These are phyloP conservation scores for Neofusicoccum umdonicola DNA, from an alignment of 2,329 filamentous ascomycete species.

Conservation along the genomic window DNA sequence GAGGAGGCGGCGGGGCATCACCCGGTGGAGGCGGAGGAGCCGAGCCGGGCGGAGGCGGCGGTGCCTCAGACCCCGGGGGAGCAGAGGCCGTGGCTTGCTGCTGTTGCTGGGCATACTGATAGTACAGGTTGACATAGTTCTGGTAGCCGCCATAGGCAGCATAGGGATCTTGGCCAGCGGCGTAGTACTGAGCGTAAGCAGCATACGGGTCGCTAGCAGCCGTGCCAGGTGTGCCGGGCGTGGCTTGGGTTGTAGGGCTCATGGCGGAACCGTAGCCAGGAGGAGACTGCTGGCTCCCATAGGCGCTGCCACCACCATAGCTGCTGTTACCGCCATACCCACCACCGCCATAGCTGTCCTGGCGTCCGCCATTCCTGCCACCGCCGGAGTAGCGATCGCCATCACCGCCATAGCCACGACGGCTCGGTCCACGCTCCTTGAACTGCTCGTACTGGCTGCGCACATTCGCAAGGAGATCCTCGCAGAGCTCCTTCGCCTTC, in stretches of 20 bases:
- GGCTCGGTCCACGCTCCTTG: constrained; percentile 65
- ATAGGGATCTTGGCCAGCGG: constrained; percentile 71
- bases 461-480: constrained; percentile 83
- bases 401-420: constrained; percentile 42
- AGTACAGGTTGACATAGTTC: constrained; percentile 32
- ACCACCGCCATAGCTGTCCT: constrained; percentile 40
- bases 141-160: constrained; percentile 79
- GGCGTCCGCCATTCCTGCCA: constrained; percentile 38
- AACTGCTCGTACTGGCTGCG: constrained; percentile 84
- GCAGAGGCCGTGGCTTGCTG: constrained; percentile 26
- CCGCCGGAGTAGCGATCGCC: constrained; percentile 33
- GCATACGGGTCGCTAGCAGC: constrained; percentile 65
- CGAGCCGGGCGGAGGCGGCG: constrained; percentile 27
- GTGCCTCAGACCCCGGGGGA: constrained; percentile 29
- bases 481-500: constrained; percentile 81
- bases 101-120: constrained; percentile 28
- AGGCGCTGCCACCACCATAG: constrained; percentile 27
- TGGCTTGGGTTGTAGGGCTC: constrained; percentile 30
- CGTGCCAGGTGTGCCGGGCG: constrained; percentile 41
- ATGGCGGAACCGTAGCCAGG: constrained; percentile 30
- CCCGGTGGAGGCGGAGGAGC: constrained; percentile 26
- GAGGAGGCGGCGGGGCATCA: constrained; percentile 32
- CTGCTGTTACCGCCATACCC: constrained; percentile 25
- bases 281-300: constrained; percentile 37
- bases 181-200: constrained; percentile 81